These are phyloP conservation scores for Xylaria sp. DNA, from an alignment of 2,329 filamentous ascomycete species.

Conservation along the genomic window DNA sequence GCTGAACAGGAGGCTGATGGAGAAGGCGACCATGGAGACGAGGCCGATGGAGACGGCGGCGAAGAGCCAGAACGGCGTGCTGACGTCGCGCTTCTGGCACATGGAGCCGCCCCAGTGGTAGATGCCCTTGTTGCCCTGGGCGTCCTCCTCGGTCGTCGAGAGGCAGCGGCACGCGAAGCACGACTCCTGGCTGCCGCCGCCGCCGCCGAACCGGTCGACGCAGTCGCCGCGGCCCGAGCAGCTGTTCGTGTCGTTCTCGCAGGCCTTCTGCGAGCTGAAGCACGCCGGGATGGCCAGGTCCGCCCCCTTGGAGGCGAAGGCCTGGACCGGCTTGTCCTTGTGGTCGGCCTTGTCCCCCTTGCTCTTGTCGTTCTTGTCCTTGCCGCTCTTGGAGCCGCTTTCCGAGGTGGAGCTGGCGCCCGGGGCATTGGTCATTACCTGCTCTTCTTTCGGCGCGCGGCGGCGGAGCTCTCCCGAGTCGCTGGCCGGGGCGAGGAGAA, in stretches of 20 bases:
- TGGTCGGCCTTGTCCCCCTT: too few species aligned
- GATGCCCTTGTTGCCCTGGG: conserved; percentile 51
- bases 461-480: conserved; percentile 47
- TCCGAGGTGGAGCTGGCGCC: conserved; percentile 19
- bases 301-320: conserved; percentile 40
- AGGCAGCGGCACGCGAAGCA: conserved; percentile 84
- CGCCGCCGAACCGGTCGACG: conserved; percentile 63
- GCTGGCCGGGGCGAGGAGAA: conserved; percentile 54
- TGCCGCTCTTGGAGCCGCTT: background rate
- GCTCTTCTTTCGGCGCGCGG: conserved; percentile 47
- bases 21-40: conserved; percentile 67
- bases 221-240: conserved; percentile 86
- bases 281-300: conserved; percentile 65
- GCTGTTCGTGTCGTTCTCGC: conserved; percentile 69
- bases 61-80: conserved; percentile 86
- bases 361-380: too few species aligned
- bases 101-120: conserved; percentile 82
- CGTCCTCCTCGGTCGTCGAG: conserved; percentile 53
- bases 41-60: conserved; percentile 72
- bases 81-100: conserved; percentile 91
- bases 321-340: conserved; percentile 34
- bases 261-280: conserved; percentile 71
- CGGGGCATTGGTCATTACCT: conserved; percentile 43
- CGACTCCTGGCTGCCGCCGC: conserved; percentile 40
- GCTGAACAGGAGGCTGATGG: conserved; percentile 76